Percentiles rank a stretch among this genome's conserved stretches.
phyloP scores from a whole-genome alignment of 768 basidiomycete species.

The Serpula lacrymans region DNA sequence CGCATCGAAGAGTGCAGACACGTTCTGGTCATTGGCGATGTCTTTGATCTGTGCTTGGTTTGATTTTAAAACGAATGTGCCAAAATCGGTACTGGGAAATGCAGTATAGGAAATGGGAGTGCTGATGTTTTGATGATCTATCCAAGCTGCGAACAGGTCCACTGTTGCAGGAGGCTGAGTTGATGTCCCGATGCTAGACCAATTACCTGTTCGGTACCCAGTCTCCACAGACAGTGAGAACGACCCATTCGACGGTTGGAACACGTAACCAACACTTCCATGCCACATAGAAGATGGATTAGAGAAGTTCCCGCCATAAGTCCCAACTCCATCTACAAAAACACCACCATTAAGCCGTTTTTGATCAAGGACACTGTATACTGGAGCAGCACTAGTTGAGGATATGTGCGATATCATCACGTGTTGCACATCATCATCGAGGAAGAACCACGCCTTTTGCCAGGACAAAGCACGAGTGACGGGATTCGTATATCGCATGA shows the following conservation, averaged over 20 bases:
- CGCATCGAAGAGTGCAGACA: conserved; percentile 51
- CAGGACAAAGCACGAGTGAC: conserved; percentile 48
- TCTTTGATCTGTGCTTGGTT: conserved; percentile 27
- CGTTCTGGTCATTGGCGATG: conserved; percentile 42
- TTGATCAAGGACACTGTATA: conserved; percentile 69
- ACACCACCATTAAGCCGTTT: conserved; percentile 42
- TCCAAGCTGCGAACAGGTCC: conserved; percentile 63
- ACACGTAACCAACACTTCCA: conserved; percentile 58
- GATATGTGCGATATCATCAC: conserved; percentile 55
- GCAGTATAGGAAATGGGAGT: conserved; percentile 48
- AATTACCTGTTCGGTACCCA: conserved; percentile 52
- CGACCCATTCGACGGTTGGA: conserved; percentile 29
- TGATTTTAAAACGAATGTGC: conserved; percentile 38
- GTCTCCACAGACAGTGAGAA: conserved; percentile 37
- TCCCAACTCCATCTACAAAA: conserved; percentile 35
- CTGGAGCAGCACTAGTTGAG: conserved; percentile 41
- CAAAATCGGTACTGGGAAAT: conserved; percentile 46
- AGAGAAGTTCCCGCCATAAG: conserved; percentile 1
- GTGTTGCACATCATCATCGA: conserved; percentile 58
- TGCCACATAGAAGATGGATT: conserved; percentile 53
- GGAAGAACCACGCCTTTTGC: conserved; percentile 76
- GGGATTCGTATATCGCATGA: conserved; percentile 69
- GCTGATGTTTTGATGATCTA: conserved; percentile 39
- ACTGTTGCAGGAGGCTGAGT: conserved; percentile 53
- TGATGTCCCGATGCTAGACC: conserved; percentile 63